phyloP scores from a whole-genome alignment of 331 rosid genomes.

The Stylosanthes scabra region DNA sequence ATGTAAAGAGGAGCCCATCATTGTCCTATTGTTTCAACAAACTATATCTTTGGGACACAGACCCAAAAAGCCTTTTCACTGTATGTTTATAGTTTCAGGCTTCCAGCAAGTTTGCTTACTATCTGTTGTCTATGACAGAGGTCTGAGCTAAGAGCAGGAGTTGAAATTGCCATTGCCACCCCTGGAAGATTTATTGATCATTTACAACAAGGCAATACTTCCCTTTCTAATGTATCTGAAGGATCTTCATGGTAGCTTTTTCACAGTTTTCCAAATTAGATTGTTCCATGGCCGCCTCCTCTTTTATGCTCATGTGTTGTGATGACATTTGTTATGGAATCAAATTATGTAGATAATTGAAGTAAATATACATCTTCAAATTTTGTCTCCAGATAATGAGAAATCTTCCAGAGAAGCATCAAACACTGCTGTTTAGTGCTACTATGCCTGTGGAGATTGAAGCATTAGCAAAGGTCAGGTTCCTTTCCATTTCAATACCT shows the following conservation, averaged over 20 bases:
- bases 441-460: conserved; percentile 93
- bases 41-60: neutral
- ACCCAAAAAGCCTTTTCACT: neutral
- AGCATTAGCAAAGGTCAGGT: conserved; percentile 71
- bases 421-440: conserved; percentile 85
- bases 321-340: neutral
- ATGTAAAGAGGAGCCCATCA: neutral
- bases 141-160: conserved; percentile 92
- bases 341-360: conserved; percentile 16
- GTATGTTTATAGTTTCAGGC: neutral
- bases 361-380: conserved; percentile 28
- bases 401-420: conserved; percentile 82
- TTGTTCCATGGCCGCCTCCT: conserved; percentile 18
- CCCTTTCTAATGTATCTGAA: no score
- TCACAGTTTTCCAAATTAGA: conserved; percentile 30
- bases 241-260: conserved; percentile 22
- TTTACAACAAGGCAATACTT: conserved; percentile 89
- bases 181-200: conserved; percentile 95
- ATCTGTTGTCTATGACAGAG: conserved; percentile 57
- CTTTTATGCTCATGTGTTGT: neutral
- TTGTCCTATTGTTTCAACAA: neutral
- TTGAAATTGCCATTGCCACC: conserved; percentile 81
- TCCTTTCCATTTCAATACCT: conserved; percentile 26
- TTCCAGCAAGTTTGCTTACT: conserved; percentile 11
- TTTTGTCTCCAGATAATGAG: conserved; percentile 69